Percentiles rank a stretch among this genome's conserved stretches.
Conservation (phyloP, 2,329 filamentous ascomycete species). For the Cladophialophora exuberans region DNA sequence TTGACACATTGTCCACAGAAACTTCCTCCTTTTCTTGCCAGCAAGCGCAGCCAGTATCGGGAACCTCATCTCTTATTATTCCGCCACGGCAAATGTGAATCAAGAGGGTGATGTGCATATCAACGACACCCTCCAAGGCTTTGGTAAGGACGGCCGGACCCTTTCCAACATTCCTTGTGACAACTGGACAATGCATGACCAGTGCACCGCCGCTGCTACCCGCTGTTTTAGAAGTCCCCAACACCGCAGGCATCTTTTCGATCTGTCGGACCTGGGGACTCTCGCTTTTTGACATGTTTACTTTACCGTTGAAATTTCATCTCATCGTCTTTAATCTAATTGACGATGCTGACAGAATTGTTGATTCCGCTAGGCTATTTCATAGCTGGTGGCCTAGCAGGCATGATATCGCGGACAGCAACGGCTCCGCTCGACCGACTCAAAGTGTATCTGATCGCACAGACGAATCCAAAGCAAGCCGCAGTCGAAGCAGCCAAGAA, state of each 20-base stretch:
- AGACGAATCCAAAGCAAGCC: slow-evolving; percentile 67
- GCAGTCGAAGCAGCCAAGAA: slow-evolving; percentile 69
- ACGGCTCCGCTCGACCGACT: slow-evolving; percentile 95
- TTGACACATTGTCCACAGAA: slow-evolving; percentile 57
- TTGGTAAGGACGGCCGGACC: slow-evolving; percentile 69
- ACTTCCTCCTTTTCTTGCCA: slow-evolving; percentile 90
- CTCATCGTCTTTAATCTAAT: slow-evolving; percentile 18
- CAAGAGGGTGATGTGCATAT: slow-evolving; percentile 92
- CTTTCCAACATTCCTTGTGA: slow-evolving; percentile 1
- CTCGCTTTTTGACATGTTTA: background rate
- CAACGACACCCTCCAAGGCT: slow-evolving; percentile 86
- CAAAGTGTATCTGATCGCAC: slow-evolving; percentile 96
- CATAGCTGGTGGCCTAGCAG: slow-evolving; percentile 89
- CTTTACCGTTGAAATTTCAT: background rate
- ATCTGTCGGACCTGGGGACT: background rate
- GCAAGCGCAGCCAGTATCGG: slow-evolving; percentile 72
- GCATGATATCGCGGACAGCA: slow-evolving; percentile 90
- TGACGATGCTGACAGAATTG: slow-evolving; percentile 63
- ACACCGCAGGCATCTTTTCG: background rate
- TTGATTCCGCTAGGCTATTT: slow-evolving; percentile 96
- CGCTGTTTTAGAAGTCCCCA: background rate
- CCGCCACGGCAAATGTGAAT: slow-evolving; percentile 84
- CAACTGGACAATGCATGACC: slow-evolving; percentile 1
- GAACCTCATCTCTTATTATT: slow-evolving; percentile 88
- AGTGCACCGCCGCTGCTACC: background rate